phyloP scores from a whole-genome alignment of 2,329 filamentous ascomycete species.

The Trichoderma endophyticum region DNA sequence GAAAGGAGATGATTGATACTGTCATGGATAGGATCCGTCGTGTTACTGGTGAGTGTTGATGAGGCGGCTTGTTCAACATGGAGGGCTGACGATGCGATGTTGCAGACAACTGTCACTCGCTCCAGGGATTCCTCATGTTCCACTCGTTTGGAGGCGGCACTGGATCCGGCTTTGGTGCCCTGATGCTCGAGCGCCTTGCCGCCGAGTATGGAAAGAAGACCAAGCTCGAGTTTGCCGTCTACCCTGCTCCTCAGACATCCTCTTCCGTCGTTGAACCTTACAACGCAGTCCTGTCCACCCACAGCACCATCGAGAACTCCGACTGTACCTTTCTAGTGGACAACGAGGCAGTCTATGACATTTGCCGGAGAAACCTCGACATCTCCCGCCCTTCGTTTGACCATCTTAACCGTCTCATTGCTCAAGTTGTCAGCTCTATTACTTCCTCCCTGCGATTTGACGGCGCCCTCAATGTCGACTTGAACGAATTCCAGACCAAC shows the following conservation, averaged over 20 bases:
- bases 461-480: slow-evolving; percentile 68
- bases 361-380: slow-evolving; percentile 69
- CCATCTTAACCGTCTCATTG: slow-evolving; percentile 70
- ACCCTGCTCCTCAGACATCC: slow-evolving; percentile 67
- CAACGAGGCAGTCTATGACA: slow-evolving; percentile 73
- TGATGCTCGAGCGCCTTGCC: slow-evolving; percentile 69
- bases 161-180: slow-evolving; percentile 68
- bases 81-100: background rate
- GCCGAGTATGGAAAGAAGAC: slow-evolving; percentile 74
- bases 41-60: slow-evolving; percentile 55
- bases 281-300: slow-evolving; percentile 69
- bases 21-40: slow-evolving; percentile 69
- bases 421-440: slow-evolving; percentile 72
- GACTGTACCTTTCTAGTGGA: slow-evolving; percentile 76
- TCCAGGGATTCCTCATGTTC: slow-evolving; percentile 72
- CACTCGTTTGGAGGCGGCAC: slow-evolving; percentile 73
- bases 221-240: slow-evolving; percentile 72
- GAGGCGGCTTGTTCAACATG: slow-evolving; percentile 11
- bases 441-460: slow-evolving; percentile 71
- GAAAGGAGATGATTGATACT: slow-evolving; percentile 71
- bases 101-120: slow-evolving; percentile 67
- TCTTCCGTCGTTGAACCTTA: slow-evolving; percentile 72
- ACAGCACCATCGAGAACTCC: slow-evolving; percentile 75
- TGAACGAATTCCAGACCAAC: slow-evolving; percentile 78
- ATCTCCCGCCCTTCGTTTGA: slow-evolving; percentile 67